A percentile compares a stretch with the other conserved stretches of the same genome.
These are phyloP conservation scores for Cystodermella granulosa DNA, from an alignment of 1,284 basidiomycete species.

Conservation along the genomic window DNA sequence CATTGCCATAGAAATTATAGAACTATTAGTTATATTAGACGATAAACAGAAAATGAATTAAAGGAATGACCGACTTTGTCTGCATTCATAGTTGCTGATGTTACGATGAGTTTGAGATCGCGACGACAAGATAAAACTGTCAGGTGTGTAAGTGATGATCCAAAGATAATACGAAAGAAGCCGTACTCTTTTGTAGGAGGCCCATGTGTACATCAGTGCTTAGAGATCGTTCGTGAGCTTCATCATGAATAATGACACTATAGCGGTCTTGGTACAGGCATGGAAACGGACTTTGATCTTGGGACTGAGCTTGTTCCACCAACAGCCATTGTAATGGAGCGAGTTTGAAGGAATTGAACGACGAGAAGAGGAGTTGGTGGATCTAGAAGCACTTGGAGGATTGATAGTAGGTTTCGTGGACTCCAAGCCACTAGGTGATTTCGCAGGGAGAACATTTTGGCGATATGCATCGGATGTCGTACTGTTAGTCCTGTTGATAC, in stretches of 20 bases:
- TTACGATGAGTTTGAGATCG: slow-evolving; percentile 94
- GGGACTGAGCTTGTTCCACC: no score
- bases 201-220: slow-evolving; percentile 98
- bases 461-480: no score
- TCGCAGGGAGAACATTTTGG: no score
- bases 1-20: slow-evolving; percentile 90
- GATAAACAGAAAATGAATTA: background rate
- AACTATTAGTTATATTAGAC: slow-evolving; percentile 51
- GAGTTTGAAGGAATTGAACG: no score
- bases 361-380: no score
- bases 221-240: slow-evolving; percentile 93
- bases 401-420: no score
- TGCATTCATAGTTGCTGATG: slow-evolving; percentile 98
- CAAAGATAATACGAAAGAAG: slow-evolving; percentile 2
- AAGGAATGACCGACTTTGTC: slow-evolving; percentile 64
- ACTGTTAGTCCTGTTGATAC: slow-evolving; percentile 22
- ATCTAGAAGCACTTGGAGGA: no score
- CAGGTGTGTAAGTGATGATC: background rate
- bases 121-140: slow-evolving; percentile 84
- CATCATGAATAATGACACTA: slow-evolving; percentile 92
- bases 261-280: slow-evolving; percentile 93
- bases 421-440: no score
- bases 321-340: no score
- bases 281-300: no score
- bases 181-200: slow-evolving; percentile 82